Conservation (phyloP, 257 asterid genomes). For the Ligustrum vulgare region DNA sequence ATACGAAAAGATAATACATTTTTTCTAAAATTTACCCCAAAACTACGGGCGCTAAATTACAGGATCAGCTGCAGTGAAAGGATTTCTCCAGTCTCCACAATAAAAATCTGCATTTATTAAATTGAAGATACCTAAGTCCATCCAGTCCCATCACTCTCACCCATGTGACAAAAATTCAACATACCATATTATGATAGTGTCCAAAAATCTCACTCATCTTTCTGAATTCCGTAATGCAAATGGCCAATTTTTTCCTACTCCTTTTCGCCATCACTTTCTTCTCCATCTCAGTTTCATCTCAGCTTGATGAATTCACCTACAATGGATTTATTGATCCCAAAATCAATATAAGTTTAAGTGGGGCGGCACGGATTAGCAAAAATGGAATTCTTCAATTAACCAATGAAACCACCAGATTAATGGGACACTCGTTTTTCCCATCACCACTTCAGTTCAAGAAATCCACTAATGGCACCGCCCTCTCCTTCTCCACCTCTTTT, state of each 20-base stretch:
- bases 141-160: not conserved
- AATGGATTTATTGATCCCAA: conserved; percentile 37
- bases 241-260: conserved; percentile 28
- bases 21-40: too few relatives aligned
- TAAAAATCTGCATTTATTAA: too few relatives aligned
- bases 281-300: conserved; percentile 36
- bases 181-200: not conserved
- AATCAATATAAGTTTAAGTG: conserved; percentile 37
- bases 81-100: too few relatives aligned
- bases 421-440: conserved; percentile 61
- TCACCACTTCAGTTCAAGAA: conserved; percentile 54
- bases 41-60: too few relatives aligned
- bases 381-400: conserved; percentile 53
- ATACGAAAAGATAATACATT: too few relatives aligned
- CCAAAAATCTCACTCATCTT: not conserved
- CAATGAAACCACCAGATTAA: conserved; percentile 40
- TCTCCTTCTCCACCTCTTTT: conserved; percentile 65
- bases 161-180: not conserved
- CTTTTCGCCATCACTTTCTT: conserved; percentile 27
- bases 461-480: conserved; percentile 35
- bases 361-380: conserved; percentile 30
- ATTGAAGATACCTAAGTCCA: too few relatives aligned
- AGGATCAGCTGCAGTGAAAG: too few relatives aligned
- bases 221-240: conserved; percentile 4
- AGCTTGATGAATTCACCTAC: conserved; percentile 36